Evolutionary conservation across 352 stramenopile species (phyloP).

Genomic region (Globisporangium paddicum): DNA sequence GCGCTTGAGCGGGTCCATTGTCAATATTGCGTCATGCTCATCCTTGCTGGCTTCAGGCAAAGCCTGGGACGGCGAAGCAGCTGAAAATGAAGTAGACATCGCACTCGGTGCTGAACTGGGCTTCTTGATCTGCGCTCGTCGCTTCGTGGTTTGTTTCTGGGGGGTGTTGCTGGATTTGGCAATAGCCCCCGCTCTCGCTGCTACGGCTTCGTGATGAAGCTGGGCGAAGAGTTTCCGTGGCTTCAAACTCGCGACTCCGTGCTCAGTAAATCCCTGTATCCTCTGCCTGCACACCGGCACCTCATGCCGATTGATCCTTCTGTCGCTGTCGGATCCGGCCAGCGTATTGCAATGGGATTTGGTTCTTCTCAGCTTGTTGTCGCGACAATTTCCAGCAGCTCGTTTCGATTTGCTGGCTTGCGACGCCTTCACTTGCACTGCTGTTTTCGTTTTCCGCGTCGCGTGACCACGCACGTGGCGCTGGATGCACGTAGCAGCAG

Average conservation of each 20-base stretch:
- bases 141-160: neutral
- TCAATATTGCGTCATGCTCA: neutral
- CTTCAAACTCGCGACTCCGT: neutral
- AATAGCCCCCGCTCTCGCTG: neutral
- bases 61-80: neutral
- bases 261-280: neutral
- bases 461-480: constrained; percentile 16
- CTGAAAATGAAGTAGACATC: neutral
- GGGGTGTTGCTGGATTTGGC: neutral
- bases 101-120: neutral
- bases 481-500: constrained; percentile 26
- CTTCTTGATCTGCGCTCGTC: neutral
- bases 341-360: neutral
- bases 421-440: neutral
- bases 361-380: neutral
- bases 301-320: neutral
- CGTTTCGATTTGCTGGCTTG: neutral
- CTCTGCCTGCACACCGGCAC: neutral
- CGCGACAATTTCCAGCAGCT: neutral
- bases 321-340: neutral
- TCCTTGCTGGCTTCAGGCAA: neutral
- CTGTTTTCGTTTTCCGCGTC: neutral
- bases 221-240: neutral
- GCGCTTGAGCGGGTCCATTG: constrained; percentile 18
- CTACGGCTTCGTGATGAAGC: neutral